These are phyloP conservation scores for Vanrija sp. DNA, from an alignment of 1,284 basidiomycete genomes.

Conservation along the genomic window DNA sequence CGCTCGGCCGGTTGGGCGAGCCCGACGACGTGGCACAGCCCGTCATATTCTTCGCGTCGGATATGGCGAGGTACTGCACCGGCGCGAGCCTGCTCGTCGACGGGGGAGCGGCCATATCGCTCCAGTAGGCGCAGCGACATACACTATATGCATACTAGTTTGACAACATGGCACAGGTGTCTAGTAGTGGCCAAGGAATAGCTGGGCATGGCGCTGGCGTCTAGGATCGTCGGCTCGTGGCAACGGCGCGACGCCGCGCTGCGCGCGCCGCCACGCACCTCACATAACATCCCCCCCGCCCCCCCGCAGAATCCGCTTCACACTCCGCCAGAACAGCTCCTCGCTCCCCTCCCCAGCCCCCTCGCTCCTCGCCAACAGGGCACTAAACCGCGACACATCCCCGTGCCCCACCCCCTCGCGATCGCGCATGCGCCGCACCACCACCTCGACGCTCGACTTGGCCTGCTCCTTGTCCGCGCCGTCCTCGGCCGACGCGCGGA, in stretches of 20 bases:
- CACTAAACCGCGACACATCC: conserved; percentile 39
- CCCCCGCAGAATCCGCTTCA: conserved; percentile 36
- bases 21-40: conserved; percentile 74
- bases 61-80: conserved; percentile 62
- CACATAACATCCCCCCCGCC: conserved; percentile 39
- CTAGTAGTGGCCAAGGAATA: too few species aligned
- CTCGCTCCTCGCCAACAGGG: conserved; percentile 27
- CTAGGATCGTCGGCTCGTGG: too few species aligned
- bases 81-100: conserved; percentile 60
- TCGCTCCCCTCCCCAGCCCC: conserved; percentile 43
- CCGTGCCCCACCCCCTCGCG: conserved; percentile 37
- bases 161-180: too few species aligned
- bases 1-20: conserved; percentile 65
- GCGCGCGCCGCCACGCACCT: conserved; percentile 6
- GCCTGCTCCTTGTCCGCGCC: conserved; percentile 26
- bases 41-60: conserved; percentile 69
- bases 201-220: too few species aligned
- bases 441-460: conserved; percentile 40
- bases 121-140: conserved; percentile 54
- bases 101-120: conserved; percentile 71
- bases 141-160: too few species aligned
- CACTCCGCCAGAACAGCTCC: conserved; percentile 42
- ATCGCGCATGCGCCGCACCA: conserved; percentile 39
- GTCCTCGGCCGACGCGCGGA: conserved; percentile 22
- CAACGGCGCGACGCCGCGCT: too few species aligned